These are phyloP conservation scores for Trypanosoma platydactyli DNA, from an alignment of 208 protist species.

Conservation along the genomic window DNA sequence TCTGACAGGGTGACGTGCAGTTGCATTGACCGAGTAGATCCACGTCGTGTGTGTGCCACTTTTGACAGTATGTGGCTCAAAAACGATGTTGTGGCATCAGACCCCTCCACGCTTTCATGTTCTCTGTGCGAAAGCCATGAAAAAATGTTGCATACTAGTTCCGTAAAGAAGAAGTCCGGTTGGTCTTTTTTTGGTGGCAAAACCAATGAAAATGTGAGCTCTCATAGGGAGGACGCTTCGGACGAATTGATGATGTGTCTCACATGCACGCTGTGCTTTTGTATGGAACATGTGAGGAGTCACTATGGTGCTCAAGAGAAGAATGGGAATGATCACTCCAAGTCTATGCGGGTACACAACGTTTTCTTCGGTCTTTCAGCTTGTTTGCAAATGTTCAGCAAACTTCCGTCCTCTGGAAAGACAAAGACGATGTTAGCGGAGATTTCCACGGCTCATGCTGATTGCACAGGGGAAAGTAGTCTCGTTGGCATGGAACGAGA, in stretches of 20 bases:
- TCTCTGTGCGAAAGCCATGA: neutral
- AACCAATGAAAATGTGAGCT: neutral
- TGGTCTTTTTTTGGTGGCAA: neutral
- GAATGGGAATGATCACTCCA: slow-evolving; percentile 6
- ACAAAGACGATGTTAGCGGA: slow-evolving; percentile 21
- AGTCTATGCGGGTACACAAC: slow-evolving; percentile 30
- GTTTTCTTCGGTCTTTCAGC: slow-evolving; percentile 65
- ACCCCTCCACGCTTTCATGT: neutral
- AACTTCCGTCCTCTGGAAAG: slow-evolving; percentile 2
- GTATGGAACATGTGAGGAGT: slow-evolving; percentile 47
- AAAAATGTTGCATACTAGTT: neutral
- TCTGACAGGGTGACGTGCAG: slow-evolving; percentile 4
- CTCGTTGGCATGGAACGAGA: neutral
- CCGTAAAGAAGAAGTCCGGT: neutral
- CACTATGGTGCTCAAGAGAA: slow-evolving; percentile 36
- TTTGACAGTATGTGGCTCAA: slow-evolving; percentile 7
- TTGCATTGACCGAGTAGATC: slow-evolving; percentile 7
- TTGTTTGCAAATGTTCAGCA: slow-evolving; percentile 37
- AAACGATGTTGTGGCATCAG: neutral
- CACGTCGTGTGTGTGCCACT: neutral
- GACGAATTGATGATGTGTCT: slow-evolving; percentile 72
- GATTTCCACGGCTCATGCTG: neutral
- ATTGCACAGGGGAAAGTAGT: neutral
- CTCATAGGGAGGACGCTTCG: neutral
- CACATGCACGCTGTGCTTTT: slow-evolving; percentile 73